These are phyloP conservation scores for Aegilops longissima DNA, from an alignment of 176 grass and related monocot genomes.

Conservation along the genomic window DNA sequence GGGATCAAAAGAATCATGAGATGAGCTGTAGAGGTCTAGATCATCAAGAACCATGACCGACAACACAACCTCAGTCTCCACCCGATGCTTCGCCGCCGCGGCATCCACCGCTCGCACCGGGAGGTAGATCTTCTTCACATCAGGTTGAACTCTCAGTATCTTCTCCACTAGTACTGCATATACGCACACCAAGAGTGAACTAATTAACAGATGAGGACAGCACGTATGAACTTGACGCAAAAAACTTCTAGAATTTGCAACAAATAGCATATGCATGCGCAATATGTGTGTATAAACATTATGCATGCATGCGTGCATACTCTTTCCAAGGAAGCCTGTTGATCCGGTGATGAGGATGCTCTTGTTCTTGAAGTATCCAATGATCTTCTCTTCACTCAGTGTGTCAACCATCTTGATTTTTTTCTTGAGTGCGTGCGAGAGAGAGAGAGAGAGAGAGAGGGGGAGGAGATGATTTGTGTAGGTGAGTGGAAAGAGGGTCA, in stretches of 20 bases:
- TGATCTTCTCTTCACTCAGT: slow-evolving; percentile 61
- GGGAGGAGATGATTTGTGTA: too few relatives aligned
- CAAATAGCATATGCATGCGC: too few relatives aligned
- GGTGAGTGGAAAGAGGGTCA: background rate
- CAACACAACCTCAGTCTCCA: slow-evolving; percentile 63
- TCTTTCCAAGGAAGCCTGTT: slow-evolving; percentile 82
- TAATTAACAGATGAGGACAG: background rate
- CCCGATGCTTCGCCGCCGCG: slow-evolving; percentile 38
- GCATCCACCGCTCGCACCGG: slow-evolving; percentile 55
- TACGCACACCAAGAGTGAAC: background rate
- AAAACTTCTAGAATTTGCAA: too few relatives aligned
- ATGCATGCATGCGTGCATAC: slow-evolving; percentile 29
- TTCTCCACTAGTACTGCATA: slow-evolving; percentile 82
- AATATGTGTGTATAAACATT: too few relatives aligned
- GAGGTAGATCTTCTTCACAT: slow-evolving; percentile 77
- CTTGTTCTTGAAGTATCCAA: slow-evolving; percentile 70
- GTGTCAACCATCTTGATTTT: slow-evolving; percentile 3
- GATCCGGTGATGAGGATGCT: slow-evolving; percentile 72
- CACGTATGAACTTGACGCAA: too few relatives aligned
- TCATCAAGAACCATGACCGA: background rate
- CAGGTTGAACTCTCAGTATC: slow-evolving; percentile 71
- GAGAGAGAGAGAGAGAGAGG: too few relatives aligned
- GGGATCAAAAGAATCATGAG: background rate
- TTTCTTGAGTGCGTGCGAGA: background rate
- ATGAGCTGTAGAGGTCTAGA: background rate